Base-by-base conservation (phyloP, 83 land plant species). In the Isoetes engelmannii region DNA sequence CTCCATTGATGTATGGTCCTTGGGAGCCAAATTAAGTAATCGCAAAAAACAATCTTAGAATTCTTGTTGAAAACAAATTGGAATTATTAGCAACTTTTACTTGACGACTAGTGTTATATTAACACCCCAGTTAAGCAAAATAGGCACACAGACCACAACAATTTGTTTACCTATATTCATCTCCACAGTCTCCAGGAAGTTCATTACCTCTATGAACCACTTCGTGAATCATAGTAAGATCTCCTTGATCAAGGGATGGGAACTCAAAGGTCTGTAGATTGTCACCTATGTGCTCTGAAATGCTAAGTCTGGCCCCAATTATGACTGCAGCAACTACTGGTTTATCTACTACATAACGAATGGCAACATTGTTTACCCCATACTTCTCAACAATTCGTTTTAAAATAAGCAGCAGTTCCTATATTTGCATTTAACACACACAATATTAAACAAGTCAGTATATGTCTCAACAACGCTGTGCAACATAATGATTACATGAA, bases 91-190 rank as follows among this genome's bases (percentile, higher is more conserved):
- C n/a, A n/a, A n/a, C n/a, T n/a, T n/a, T n/a, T n/a, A n/a, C n/a
- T n/a, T n/a, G n/a, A n/a, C n/a, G n/a, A n/a, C n/a, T n/a, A n/a
- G n/a, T n/a, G n/a, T n/a, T n/a, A n/a, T n/a, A n/a, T n/a, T n/a
- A n/a, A n/a, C n/a, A n/a, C n/a, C n/a, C n/a, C n/a, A n/a, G n/a
- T n/a, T n/a, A n/a, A n/a, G n/a, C n/a, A n/a, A n/a, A n/a, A n/a
- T n/a, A n/a, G n/a, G n/a, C n/a, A n/a, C n/a, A n/a, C n/a, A n/a
- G n/a, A n/a, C n/a, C n/a, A n/a, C n/a, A n/a, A 17, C 67, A 15
- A 5, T 60, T 75, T n/a, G n/a, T n/a, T n/a, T n/a, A 76, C 45
- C 78, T 69, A 56, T 76, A 76, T 66, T 76, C 78, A 76, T 76
- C 78, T 43, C 78, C 78, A 69, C 78, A 76, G 46, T 76, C 78